Evolutionary conservation across 306 rosid species (phyloP).

Genomic region (Pterocarpus macrocarpus): DNA sequence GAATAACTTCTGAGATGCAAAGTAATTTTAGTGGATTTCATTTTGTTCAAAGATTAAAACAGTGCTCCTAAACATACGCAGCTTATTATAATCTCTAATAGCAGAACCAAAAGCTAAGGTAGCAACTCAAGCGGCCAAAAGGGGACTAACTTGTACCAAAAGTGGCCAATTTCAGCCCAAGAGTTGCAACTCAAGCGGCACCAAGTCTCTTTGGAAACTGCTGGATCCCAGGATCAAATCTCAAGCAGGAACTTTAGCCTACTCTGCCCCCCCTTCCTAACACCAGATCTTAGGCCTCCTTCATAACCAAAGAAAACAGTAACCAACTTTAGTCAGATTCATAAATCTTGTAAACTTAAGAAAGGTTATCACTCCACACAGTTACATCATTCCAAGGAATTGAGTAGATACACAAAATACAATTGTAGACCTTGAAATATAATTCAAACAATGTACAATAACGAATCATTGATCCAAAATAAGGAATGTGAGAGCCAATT

Average conservation of each 20-base stretch:
- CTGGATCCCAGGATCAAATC: no score
- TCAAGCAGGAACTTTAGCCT: no score
- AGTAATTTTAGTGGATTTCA: slow-evolving; percentile 51
- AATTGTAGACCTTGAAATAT: neutral
- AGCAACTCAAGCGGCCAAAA: slow-evolving; percentile 29
- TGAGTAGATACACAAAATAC: slow-evolving; percentile 14
- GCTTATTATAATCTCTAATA: slow-evolving; percentile 69
- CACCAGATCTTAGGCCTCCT: no score
- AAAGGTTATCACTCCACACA: slow-evolving; percentile 18
- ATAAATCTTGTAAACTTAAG: slow-evolving; percentile 28
- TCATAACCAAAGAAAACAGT: no score
- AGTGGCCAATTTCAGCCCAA: no score
- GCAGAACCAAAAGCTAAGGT: slow-evolving; percentile 61
- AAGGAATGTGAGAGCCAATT: slow-evolving; percentile 34
- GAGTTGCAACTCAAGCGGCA: no score
- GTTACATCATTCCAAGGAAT: slow-evolving; percentile 25
- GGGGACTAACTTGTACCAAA: no score
- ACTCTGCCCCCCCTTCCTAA: no score
- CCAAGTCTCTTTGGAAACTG: no score
- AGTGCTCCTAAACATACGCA: slow-evolving; percentile 75
- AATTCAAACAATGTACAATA: neutral
- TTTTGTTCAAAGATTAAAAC: slow-evolving; percentile 47
- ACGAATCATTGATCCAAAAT: slow-evolving; percentile 35
- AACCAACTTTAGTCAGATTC: slow-evolving; percentile 3
- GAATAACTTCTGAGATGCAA: slow-evolving; percentile 59